Percentiles rank a stretch among this genome's conserved stretches.
These are phyloP conservation scores for Picochlorum sp. DNA, from an alignment of 139 green algal genomes.

Conservation along the genomic window DNA sequence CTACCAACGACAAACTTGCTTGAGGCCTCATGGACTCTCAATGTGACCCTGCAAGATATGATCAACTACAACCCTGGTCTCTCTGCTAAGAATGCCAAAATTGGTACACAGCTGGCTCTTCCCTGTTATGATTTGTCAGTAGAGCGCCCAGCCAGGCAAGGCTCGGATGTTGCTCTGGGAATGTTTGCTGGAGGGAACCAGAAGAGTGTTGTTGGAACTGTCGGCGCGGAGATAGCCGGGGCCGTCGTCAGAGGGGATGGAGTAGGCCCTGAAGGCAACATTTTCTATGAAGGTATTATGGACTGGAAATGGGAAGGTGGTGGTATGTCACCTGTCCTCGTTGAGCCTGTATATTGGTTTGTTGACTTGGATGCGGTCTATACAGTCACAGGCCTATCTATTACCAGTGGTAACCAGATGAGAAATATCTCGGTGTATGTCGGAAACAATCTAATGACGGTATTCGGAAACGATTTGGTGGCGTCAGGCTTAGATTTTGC, in stretches of 20 bases:
- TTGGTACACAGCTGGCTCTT: neutral
- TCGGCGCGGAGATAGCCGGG: conserved; percentile 3
- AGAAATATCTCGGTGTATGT: conserved; percentile 11
- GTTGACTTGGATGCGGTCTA: conserved; percentile 4
- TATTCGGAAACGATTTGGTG: conserved; percentile 9
- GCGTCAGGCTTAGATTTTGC: neutral
- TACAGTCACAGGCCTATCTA: neutral
- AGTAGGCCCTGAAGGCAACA: neutral
- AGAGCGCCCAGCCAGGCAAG: neutral
- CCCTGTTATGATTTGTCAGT: conserved; percentile 10
- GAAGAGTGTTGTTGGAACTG: neutral
- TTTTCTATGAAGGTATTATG: neutral
- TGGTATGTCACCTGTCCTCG: neutral
- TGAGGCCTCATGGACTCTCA: conserved; percentile 8
- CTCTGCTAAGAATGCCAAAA: neutral
- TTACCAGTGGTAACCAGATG: conserved; percentile 7
- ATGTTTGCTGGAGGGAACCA: conserved; percentile 18
- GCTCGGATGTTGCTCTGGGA: neutral
- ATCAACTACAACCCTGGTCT: conserved; percentile 9
- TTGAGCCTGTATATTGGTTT: conserved; percentile 23
- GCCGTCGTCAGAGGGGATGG: conserved; percentile 2
- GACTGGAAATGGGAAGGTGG: neutral
- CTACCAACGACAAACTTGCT: conserved; percentile 15
- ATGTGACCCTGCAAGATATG: conserved; percentile 17
- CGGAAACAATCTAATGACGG: conserved; percentile 2